Percentiles rank a stretch among this genome's conserved stretches.
Conservation (phyloP, 768 basidiomycete genomes). For the Termitomyces sp. region DNA sequence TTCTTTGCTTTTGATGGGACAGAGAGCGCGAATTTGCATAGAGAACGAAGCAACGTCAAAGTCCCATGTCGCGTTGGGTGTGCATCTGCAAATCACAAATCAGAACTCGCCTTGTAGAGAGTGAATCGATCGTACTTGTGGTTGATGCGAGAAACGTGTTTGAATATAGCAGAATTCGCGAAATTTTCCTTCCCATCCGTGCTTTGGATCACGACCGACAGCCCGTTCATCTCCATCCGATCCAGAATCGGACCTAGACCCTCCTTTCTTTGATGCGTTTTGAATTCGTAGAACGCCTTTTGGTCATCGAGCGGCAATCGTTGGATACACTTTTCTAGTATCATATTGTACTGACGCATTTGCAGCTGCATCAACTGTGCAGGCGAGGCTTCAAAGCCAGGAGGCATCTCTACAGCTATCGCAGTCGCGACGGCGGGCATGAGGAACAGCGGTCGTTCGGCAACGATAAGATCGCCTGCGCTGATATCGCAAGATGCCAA, state of each 20-base stretch:
- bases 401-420: neutral
- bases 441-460: conserved; percentile 32
- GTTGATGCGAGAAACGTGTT: neutral
- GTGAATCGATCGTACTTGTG: neutral
- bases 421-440: conserved; percentile 3
- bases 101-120: neutral
- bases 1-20: neutral
- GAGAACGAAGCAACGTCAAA: neutral
- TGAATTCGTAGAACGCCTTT: conserved; percentile 20
- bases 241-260: conserved; percentile 27
- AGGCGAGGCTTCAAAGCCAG: neutral
- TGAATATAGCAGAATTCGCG: neutral
- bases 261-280: conserved; percentile 24
- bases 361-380: neutral
- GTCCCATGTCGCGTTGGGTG: neutral
- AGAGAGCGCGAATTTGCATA: neutral
- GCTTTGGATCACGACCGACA: neutral
- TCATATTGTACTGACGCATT: conserved; percentile 10
- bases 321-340: conserved; percentile 13
- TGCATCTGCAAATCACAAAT: neutral
- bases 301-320: conserved; percentile 19
- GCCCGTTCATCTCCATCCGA: conserved; percentile 24
- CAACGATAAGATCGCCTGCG: conserved; percentile 1
- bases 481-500: neutral
- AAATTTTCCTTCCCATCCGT: neutral